These are phyloP conservation scores for Eucalyptus polyanthemos DNA, from an alignment of 345 rosid genomes.

Conservation along the genomic window DNA sequence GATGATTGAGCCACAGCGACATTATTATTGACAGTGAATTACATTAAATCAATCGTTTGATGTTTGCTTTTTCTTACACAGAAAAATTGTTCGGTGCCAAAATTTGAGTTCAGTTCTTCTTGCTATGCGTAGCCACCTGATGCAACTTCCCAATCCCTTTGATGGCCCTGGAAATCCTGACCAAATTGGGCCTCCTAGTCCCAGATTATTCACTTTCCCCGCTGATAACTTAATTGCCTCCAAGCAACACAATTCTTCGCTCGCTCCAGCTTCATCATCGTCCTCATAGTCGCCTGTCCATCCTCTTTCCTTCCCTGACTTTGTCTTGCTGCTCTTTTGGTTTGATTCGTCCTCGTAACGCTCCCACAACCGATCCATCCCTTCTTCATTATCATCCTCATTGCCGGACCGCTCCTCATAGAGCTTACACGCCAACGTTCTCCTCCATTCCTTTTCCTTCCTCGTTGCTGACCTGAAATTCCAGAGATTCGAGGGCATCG, in stretches of 20 bases:
- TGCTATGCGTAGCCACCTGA: constrained; percentile 22
- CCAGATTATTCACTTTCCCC: constrained; percentile 66
- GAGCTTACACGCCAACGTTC: constrained; percentile 75
- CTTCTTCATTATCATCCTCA: constrained; percentile 28
- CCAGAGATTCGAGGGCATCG: constrained; percentile 13
- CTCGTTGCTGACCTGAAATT: constrained; percentile 62
- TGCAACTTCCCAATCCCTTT: constrained; percentile 72
- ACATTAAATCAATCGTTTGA: background rate
- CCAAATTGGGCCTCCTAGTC: constrained; percentile 66
- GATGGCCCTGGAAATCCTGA: constrained; percentile 52
- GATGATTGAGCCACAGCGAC: background rate
- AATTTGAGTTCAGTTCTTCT: background rate
- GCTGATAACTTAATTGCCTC: constrained; percentile 80
- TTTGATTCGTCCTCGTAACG: constrained; percentile 43
- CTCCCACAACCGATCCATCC: constrained; percentile 88
- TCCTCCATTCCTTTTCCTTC: constrained; percentile 82
- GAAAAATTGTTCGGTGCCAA: background rate
- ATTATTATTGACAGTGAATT: background rate
- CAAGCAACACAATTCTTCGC: constrained; percentile 52
- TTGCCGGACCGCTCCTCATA: constrained; percentile 61
- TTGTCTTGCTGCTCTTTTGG: constrained; percentile 5
- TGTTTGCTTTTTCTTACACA: background rate
- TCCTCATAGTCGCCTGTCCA: constrained; percentile 23
- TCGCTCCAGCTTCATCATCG: constrained; percentile 17
- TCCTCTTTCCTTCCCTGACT: constrained; percentile 14